phyloP scores from a whole-genome alignment of 768 basidiomycete genomes.

The Sarcodon sp. region DNA sequence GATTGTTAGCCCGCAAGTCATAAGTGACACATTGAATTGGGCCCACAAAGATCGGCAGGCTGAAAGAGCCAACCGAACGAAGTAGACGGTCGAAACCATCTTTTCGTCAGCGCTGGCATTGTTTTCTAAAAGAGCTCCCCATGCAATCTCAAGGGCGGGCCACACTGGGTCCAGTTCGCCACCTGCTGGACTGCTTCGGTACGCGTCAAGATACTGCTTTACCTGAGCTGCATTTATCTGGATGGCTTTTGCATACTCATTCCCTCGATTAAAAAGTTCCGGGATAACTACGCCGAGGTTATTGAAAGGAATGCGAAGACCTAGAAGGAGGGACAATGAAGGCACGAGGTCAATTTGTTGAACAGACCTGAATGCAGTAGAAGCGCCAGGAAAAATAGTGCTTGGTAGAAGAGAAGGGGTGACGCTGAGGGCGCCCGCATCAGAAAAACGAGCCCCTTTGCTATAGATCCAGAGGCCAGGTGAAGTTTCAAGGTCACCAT shows the following conservation, averaged over 20 bases:
- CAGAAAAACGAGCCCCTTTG: slow-evolving; percentile 45
- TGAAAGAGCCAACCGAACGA: slow-evolving; percentile 47
- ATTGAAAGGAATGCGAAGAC: slow-evolving; percentile 90
- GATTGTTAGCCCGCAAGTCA: slow-evolving; percentile 57
- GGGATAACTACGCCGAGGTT: slow-evolving; percentile 89
- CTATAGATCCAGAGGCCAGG: slow-evolving; percentile 89
- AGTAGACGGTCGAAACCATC: slow-evolving; percentile 24
- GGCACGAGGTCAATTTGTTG: slow-evolving; percentile 94
- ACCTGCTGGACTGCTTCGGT: slow-evolving; percentile 58
- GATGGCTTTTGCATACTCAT: slow-evolving; percentile 44
- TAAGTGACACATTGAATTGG: slow-evolving; percentile 75
- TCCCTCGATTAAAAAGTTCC: slow-evolving; percentile 65
- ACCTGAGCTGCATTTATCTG: slow-evolving; percentile 67
- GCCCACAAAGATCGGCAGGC: slow-evolving; percentile 88
- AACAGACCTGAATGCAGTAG: slow-evolving; percentile 43
- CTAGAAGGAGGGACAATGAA: slow-evolving; percentile 77
- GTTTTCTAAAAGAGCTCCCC: slow-evolving; percentile 17
- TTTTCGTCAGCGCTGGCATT: slow-evolving; percentile 1
- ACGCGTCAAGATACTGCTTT: slow-evolving; percentile 60
- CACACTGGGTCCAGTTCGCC: slow-evolving; percentile 63
- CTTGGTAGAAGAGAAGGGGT: slow-evolving; percentile 41
- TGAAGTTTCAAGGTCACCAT: slow-evolving; percentile 73
- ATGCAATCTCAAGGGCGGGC: slow-evolving; percentile 32
- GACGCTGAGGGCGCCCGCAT: slow-evolving; percentile 14
- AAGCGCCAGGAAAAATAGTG: slow-evolving; percentile 46